Conservation (phyloP, 495 filamentous ascomycete species). For the Aspergillus biplanus region DNA sequence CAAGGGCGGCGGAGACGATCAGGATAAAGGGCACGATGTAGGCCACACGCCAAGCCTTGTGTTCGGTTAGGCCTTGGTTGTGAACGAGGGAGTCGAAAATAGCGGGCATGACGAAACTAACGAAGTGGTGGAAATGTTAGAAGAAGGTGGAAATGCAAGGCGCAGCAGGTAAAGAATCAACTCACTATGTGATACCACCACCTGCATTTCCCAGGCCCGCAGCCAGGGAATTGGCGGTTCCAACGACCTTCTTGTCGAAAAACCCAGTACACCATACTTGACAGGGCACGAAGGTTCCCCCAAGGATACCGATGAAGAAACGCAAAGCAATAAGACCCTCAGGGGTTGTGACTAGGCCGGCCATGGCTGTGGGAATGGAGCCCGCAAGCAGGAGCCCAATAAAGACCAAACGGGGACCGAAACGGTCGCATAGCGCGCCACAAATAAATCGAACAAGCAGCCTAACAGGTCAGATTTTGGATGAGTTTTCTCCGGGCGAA, state of each 20-base stretch:
- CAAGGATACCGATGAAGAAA: constrained; percentile 93
- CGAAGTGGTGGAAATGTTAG: background rate
- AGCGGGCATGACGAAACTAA: constrained; percentile 91
- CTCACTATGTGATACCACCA: constrained; percentile 75
- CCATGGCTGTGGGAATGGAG: constrained; percentile 79
- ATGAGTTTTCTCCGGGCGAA: background rate
- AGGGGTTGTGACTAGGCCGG: constrained; percentile 72
- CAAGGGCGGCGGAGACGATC: constrained; percentile 64
- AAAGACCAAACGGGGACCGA: constrained; percentile 82
- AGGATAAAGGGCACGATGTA: constrained; percentile 85
- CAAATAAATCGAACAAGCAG: constrained; percentile 80
- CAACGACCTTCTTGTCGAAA: constrained; percentile 95
- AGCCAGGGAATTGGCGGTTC: constrained; percentile 84
- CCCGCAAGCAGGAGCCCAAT: constrained; percentile 74
- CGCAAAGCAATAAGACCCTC: constrained; percentile 75
- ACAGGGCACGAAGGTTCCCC: constrained; percentile 89
- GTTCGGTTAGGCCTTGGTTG: constrained; percentile 56
- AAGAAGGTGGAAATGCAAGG: background rate
- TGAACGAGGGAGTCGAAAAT: constrained; percentile 80
- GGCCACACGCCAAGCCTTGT: constrained; percentile 80
- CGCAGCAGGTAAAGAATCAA: background rate
- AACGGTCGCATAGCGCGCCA: constrained; percentile 83
- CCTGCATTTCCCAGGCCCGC: constrained; percentile 90
- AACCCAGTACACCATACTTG: constrained; percentile 96
- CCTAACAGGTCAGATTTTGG: constrained; percentile 36